Conservation (phyloP, 108 stramenopile species). For the Epithemia pelagica region DNA sequence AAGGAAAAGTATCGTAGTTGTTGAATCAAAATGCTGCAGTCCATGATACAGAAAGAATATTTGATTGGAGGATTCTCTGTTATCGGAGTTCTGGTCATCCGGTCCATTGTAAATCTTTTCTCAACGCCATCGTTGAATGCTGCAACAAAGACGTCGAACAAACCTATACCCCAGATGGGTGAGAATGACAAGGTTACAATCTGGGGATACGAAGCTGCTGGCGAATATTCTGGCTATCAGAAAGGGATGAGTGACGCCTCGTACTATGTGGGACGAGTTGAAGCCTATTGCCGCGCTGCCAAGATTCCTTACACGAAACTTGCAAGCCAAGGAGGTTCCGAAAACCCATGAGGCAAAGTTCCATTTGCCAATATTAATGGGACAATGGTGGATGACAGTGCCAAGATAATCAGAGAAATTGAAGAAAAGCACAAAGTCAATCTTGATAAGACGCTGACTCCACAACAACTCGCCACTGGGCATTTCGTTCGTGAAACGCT, state of each 20-base stretch:
- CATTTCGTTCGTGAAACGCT: conserved; percentile 1
- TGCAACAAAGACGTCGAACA: neutral
- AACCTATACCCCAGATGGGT: neutral
- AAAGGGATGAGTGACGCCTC: neutral
- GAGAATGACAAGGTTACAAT: neutral
- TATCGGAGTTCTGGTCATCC: neutral
- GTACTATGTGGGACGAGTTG: neutral
- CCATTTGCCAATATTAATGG: conserved; percentile 5
- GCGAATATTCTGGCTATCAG: neutral
- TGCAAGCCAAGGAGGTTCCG: neutral
- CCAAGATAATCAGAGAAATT: neutral
- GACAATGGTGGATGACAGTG: conserved; percentile 5
- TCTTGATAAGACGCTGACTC: conserved; percentile 4
- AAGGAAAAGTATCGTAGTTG: no score
- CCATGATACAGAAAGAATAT: no score
- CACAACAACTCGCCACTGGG: neutral
- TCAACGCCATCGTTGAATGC: neutral
- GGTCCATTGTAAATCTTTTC: neutral
- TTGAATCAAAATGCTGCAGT: no score
- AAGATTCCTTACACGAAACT: conserved; percentile 3
- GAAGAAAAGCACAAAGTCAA: neutral
- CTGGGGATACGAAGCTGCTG: neutral
- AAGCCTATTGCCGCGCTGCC: neutral
- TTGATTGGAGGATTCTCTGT: no score
- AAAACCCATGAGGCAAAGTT: neutral